Conservation (phyloP, 768 basidiomycete species). For the Gautieria morchelliformis region DNA sequence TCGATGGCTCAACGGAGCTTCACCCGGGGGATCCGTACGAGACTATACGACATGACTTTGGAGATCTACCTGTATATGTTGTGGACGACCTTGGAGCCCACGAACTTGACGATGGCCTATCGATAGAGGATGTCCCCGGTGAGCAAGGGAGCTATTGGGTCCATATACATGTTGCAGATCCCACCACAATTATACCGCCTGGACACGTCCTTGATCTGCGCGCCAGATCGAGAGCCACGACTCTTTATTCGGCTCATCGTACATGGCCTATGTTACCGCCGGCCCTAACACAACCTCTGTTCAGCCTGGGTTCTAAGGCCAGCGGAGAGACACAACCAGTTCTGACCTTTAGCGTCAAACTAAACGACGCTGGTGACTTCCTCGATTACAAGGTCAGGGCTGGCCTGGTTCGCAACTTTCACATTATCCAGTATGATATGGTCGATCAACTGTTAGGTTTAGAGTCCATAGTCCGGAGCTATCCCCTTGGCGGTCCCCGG, state of each 20-base stretch:
- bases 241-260: conserved; percentile 57
- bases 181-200: conserved; percentile 68
- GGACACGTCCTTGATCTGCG: conserved; percentile 48
- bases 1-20: conserved; percentile 55
- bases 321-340: conserved; percentile 41
- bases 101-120: conserved; percentile 92
- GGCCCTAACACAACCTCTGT: conserved; percentile 31
- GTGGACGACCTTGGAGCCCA: conserved; percentile 73
- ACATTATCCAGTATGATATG: conserved; percentile 52
- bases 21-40: conserved; percentile 56
- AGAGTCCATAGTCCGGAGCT: background rate
- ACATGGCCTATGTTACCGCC: conserved; percentile 68
- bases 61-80: conserved; percentile 69
- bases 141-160: conserved; percentile 65
- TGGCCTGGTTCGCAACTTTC: conserved; percentile 64
- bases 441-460: conserved; percentile 46
- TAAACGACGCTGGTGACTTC: conserved; percentile 55
- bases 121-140: conserved; percentile 56
- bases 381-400: conserved; percentile 60
- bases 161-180: conserved; percentile 91
- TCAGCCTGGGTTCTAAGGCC: conserved; percentile 36
- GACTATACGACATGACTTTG: conserved; percentile 78
- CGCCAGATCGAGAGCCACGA: conserved; percentile 42
- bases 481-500: background rate
- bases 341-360: conserved; percentile 71